Conservation (phyloP, 371 early-diverging fungal genomes). For the Mucor plumbeus region DNA sequence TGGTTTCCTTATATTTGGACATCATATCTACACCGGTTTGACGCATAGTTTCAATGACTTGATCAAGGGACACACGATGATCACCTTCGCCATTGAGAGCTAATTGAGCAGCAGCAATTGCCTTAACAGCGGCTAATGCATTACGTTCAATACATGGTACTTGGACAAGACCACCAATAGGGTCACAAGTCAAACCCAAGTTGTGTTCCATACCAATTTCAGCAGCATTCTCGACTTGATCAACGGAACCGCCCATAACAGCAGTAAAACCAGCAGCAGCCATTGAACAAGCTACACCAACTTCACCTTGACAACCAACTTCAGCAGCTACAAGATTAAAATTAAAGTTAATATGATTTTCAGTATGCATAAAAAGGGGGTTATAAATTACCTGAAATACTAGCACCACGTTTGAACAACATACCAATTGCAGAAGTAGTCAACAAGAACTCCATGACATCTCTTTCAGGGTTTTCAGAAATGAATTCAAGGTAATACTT, state of each 20-base stretch:
- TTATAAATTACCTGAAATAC: slow-evolving; percentile 63
- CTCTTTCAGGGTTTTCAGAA: slow-evolving; percentile 84
- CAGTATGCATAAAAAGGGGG: background rate
- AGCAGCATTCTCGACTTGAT: slow-evolving; percentile 94
- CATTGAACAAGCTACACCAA: slow-evolving; percentile 96
- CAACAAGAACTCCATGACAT: slow-evolving; percentile 90
- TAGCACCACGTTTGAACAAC: slow-evolving; percentile 95
- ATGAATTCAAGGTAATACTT: slow-evolving; percentile 96
- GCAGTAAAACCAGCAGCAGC: slow-evolving; percentile 94
- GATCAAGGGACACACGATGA: slow-evolving; percentile 90
- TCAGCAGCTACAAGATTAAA: slow-evolving; percentile 72
- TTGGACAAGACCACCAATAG: slow-evolving; percentile 91
- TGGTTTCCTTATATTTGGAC: slow-evolving; percentile 96
- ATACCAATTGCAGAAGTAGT: slow-evolving; percentile 95
- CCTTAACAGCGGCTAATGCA: slow-evolving; percentile 94
- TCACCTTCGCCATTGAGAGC: slow-evolving; percentile 91
- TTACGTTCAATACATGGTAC: slow-evolving; percentile 98
- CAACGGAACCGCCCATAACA: slow-evolving; percentile 92
- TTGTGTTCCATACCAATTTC: slow-evolving; percentile 98
- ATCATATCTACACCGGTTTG: slow-evolving; percentile 93
- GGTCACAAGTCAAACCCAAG: slow-evolving; percentile 94
- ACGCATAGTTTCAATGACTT: slow-evolving; percentile 96
- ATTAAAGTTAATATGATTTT: too few species aligned
- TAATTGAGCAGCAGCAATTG: slow-evolving; percentile 93
- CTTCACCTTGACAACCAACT: slow-evolving; percentile 93